Conservation (phyloP, 331 rosid species). For the Malus hybrid region DNA sequence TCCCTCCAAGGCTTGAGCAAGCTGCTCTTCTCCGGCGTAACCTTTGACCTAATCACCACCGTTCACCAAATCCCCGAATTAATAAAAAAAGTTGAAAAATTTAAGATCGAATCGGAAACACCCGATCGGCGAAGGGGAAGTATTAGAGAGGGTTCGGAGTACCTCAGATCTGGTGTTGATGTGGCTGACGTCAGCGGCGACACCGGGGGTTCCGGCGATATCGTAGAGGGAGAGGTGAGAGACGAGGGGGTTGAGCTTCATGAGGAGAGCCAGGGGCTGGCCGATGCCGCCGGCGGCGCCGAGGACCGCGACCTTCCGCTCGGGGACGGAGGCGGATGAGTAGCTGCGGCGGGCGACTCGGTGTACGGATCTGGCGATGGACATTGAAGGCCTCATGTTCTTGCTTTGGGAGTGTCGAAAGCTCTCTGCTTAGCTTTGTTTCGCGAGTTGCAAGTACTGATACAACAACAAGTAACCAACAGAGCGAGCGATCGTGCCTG, state of each 20-base stretch:
- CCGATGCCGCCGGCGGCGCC: slow-evolving; percentile 24
- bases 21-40: not conserved
- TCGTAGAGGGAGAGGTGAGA: not conserved
- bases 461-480: not conserved
- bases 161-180: not conserved
- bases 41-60: too few species aligned
- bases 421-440: not conserved
- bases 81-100: too few species aligned
- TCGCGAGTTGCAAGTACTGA: not conserved
- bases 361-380: slow-evolving; percentile 56
- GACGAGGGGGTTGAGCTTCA: slow-evolving; percentile 78
- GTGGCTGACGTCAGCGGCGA: not conserved
- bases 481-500: not conserved
- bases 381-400: slow-evolving; percentile 59
- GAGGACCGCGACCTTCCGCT: slow-evolving; percentile 75
- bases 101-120: too few species aligned
- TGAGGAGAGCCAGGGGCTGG: slow-evolving; percentile 10
- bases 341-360: slow-evolving; percentile 45
- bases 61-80: too few species aligned
- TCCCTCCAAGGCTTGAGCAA: not conserved
- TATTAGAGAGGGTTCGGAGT: too few species aligned
- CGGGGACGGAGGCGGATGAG: slow-evolving; percentile 41
- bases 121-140: too few species aligned
- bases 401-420: not conserved
- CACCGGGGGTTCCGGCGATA: not conserved